Conservation (phyloP, 2,329 filamentous ascomycete genomes). For the Ophiognomonia clavigignenti-juglandacearum region DNA sequence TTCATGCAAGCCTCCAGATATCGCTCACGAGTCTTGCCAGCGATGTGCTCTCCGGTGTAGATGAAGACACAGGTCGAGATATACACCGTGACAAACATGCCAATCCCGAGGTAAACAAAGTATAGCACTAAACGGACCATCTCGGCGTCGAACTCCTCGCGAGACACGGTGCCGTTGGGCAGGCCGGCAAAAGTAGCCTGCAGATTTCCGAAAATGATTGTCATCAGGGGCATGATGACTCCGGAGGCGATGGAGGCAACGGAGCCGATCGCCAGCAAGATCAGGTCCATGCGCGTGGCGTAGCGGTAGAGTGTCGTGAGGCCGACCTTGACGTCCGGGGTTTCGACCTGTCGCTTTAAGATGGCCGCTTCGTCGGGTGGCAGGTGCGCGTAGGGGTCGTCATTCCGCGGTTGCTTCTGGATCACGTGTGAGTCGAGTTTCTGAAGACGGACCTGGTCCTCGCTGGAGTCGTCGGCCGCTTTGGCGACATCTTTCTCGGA, state of each 20-base stretch:
- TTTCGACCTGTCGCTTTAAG: constrained; percentile 63
- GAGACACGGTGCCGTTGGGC: constrained; percentile 43
- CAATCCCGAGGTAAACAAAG: constrained; percentile 80
- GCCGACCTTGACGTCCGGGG: constrained; percentile 59
- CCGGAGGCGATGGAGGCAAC: constrained; percentile 67
- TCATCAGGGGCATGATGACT: constrained; percentile 75
- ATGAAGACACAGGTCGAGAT: constrained; percentile 84
- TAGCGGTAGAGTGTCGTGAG: constrained; percentile 65
- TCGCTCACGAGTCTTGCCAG: constrained; percentile 71
- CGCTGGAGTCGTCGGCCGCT: neutral
- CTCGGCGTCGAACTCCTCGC: constrained; percentile 52
- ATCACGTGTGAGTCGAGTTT: constrained; percentile 41
- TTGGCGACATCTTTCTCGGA: neutral
- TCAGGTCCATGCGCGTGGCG: constrained; percentile 58
- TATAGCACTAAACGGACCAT: constrained; percentile 67
- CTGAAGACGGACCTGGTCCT: constrained; percentile 21
- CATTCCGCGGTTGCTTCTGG: constrained; percentile 34
- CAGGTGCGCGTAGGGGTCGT: constrained; percentile 57
- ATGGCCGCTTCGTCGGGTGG: constrained; percentile 62
- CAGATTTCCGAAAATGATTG: constrained; percentile 73
- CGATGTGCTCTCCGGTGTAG: constrained; percentile 76
- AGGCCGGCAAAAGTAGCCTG: constrained; percentile 67
- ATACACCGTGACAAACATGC: constrained; percentile 73
- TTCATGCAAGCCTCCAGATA: constrained; percentile 81
- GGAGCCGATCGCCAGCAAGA: constrained; percentile 57